A percentile compares a stretch with the other conserved stretches of the same genome.
These are phyloP conservation scores for Singerocomus inundabilis DNA, from an alignment of 1,284 basidiomycete species.

Conservation along the genomic window DNA sequence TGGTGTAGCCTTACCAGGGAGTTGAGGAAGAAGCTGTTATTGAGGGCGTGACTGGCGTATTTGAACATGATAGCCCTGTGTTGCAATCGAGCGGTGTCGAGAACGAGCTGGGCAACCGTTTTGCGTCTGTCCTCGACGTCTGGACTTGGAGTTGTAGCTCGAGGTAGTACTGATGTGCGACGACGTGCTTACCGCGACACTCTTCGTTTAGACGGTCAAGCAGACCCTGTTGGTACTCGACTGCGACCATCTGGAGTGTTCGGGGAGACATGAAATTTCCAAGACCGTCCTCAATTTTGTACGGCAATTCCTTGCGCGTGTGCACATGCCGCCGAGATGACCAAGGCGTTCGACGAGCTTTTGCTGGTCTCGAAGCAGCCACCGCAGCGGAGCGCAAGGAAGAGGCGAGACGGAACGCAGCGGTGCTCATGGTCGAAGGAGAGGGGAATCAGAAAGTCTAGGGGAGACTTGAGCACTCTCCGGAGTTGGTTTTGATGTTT, in stretches of 20 bases:
- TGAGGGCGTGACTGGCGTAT: constrained; percentile 89
- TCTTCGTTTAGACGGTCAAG: constrained; percentile 73
- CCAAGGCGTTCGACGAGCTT: constrained; percentile 13
- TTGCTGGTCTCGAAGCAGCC: constrained; percentile 16
- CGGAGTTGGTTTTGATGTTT: constrained; percentile 10
- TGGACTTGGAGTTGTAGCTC: constrained; percentile 26
- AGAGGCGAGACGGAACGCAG: constrained; percentile 25
- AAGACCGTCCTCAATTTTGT: constrained; percentile 66
- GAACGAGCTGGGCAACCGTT: constrained; percentile 73
- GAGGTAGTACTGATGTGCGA: constrained; percentile 5
- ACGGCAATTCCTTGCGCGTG: constrained; percentile 55
- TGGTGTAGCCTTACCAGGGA: constrained; percentile 61
- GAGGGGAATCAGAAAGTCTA: background rate
- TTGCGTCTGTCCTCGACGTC: constrained; percentile 60
- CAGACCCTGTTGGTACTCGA: constrained; percentile 82
- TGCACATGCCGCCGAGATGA: constrained; percentile 47
- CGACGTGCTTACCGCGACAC: constrained; percentile 56
- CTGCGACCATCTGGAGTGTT: constrained; percentile 64
- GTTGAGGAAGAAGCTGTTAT: constrained; percentile 95
- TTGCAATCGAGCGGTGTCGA: constrained; percentile 64
- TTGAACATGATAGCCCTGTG: constrained; percentile 79
- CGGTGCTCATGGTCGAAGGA: constrained; percentile 25
- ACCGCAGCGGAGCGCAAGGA: constrained; percentile 21
- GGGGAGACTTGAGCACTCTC: background rate
- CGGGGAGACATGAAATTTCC: constrained; percentile 71